A percentile compares a stretch with the other conserved stretches of the same genome.
Conservation (phyloP, 345 rosid species). For the Camelina hispida region DNA sequence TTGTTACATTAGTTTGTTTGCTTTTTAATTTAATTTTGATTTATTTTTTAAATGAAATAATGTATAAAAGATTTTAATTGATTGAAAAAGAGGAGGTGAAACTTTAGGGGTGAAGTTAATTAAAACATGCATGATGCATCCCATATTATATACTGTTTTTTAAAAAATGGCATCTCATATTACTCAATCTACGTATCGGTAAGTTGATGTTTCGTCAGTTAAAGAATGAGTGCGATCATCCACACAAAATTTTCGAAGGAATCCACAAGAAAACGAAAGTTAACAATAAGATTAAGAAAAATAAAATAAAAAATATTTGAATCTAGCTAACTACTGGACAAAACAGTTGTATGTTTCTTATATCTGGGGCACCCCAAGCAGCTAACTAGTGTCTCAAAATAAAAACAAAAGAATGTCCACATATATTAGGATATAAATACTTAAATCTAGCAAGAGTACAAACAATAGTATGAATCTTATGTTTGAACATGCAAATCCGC, state of each 20-base stretch:
- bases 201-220: no score
- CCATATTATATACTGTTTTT: no score
- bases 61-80: no score
- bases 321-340: constrained; percentile 14
- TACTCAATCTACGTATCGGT: no score
- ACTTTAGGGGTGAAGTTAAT: no score
- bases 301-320: constrained; percentile 34
- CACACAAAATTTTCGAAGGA: background rate
- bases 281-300: background rate
- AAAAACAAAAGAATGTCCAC: constrained; percentile 34
- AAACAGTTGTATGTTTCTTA: constrained; percentile 30
- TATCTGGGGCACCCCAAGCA: constrained; percentile 29
- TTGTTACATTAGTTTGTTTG: no score
- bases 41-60: no score
- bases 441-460: constrained; percentile 26
- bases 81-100: no score
- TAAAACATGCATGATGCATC: no score
- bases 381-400: constrained; percentile 22
- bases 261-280: constrained; percentile 8
- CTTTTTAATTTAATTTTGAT: no score
- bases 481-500: constrained; percentile 27
- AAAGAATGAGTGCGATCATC: background rate
- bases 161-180: no score
- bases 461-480: constrained; percentile 25
- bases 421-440: constrained; percentile 2